Base-by-base conservation (phyloP, 805 yeast genomes). In the Schwanniomyces occidentalis region DNA sequence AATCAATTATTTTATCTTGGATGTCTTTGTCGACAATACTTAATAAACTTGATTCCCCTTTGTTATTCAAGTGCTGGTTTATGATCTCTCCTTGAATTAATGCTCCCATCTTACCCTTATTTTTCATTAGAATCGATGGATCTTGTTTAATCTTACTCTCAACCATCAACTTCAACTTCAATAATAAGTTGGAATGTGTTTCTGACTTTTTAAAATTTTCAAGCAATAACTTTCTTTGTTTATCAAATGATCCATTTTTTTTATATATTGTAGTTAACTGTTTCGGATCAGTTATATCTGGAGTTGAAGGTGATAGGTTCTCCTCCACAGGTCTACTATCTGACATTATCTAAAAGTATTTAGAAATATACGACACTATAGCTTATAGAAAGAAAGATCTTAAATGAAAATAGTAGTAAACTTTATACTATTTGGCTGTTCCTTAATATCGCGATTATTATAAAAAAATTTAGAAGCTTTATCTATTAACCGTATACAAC, bases 1-100 rank as follows among this genome's bases (percentile, higher is more conserved):
- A 62, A 32, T 66, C 72, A 14, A 65, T 63, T 29, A 67, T 62
- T 41, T 65, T 66, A 27, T 65, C 72, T 33, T 63, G 71, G 32
- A 68, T 66, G 40, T 65, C 73, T 38, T 61, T 63, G 35, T 69
- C 73, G 10, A 68, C 72, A 16, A 68, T 65, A 31, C 62, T 58
- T 17, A 69, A 45, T 13, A 69, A 44, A n/a, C 59, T 38, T 19
- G 44, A 40, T 5, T 29, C 35, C 4, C 35, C 45, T 13, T 42
- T 40, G 3, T 42, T 40, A 25, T 41, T 45, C 37, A 38, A 26
- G 31, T 52, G 57, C 31, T 55, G 50, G 41, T 50, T 49, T 34
- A 73, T 62, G 29, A 75, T 64, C 22, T 70, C 73, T 2, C 80
- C 76, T 44, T 75, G 80, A 2, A 76, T 69, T 38, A 75, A 49